Evolutionary conservation across 2,329 filamentous ascomycete genomes (phyloP).

Genomic region (Alternaria infectoria): DNA sequence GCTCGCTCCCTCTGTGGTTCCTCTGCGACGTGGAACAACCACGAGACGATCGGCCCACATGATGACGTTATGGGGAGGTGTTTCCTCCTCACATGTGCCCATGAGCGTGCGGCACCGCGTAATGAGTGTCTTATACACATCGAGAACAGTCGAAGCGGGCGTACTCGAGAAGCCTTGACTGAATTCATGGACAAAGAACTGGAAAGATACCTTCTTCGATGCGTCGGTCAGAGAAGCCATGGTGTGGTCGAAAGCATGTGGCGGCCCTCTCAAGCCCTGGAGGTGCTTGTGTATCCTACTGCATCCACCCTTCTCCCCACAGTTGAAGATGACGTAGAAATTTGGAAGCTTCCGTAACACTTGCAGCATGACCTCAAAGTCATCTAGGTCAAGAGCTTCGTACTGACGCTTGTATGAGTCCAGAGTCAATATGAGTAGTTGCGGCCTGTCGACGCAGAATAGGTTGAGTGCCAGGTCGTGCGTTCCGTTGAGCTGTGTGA

Average conservation of each 20-base stretch:
- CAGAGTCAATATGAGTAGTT: slow-evolving; percentile 56
- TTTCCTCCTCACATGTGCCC: slow-evolving; percentile 11
- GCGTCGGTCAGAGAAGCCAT: slow-evolving; percentile 17
- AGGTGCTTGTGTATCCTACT: slow-evolving; percentile 59
- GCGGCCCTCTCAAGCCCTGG: slow-evolving; percentile 50
- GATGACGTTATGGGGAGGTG: slow-evolving; percentile 57
- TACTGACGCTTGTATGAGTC: slow-evolving; percentile 57
- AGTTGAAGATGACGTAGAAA: slow-evolving; percentile 57
- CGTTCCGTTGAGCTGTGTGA: slow-evolving; percentile 49
- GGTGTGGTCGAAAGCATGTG: slow-evolving; percentile 38
- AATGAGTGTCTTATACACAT: slow-evolving; percentile 29
- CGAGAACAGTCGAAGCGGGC: slow-evolving; percentile 15
- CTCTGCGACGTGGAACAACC: slow-evolving; percentile 54
- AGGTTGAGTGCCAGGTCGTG: slow-evolving; percentile 58
- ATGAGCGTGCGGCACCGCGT: slow-evolving; percentile 15
- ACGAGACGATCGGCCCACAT: slow-evolving; percentile 54
- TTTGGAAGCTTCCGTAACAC: slow-evolving; percentile 37
- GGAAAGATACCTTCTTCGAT: slow-evolving; percentile 43
- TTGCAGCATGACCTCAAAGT: slow-evolving; percentile 50
- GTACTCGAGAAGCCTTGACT: slow-evolving; percentile 13
- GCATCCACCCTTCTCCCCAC: slow-evolving; percentile 53
- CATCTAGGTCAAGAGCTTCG: slow-evolving; percentile 50
- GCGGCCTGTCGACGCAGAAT: slow-evolving; percentile 57
- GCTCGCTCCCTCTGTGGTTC: slow-evolving; percentile 45
- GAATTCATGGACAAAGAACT: slow-evolving; percentile 45